These are phyloP conservation scores for Malus hybrid DNA, from an alignment of 331 rosid genomes.

Conservation along the genomic window DNA sequence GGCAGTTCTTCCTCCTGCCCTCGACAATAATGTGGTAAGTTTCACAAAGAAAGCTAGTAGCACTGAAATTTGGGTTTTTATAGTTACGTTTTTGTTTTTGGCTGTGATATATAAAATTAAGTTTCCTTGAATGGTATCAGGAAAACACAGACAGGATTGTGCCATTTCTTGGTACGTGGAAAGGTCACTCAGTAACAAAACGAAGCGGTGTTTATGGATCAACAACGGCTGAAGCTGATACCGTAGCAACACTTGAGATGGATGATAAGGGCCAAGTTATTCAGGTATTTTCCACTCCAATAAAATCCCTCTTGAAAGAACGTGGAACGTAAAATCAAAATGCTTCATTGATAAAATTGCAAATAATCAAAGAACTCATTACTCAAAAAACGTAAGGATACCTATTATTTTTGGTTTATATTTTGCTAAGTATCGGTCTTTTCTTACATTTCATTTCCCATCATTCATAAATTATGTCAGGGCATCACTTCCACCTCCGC, in stretches of 20 bases:
- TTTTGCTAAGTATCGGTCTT: not conserved
- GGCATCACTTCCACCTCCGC: conserved; percentile 54
- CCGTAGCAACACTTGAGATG: conserved; percentile 55
- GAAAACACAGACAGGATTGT: conserved; percentile 40
- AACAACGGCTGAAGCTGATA: conserved; percentile 69
- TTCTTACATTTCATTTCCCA: not conserved
- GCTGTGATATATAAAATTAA: not conserved
- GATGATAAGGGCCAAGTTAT: conserved; percentile 55
- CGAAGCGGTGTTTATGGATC: conserved; percentile 96
- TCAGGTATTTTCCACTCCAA: conserved; percentile 52
- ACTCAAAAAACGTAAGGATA: no score
- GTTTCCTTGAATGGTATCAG: conserved; percentile 26
- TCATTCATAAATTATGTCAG: conserved; percentile 27
- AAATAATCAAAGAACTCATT: no score
- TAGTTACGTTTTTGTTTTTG: not conserved
- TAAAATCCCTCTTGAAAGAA: not conserved
- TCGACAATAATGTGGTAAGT: conserved; percentile 37
- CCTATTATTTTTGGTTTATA: no score
- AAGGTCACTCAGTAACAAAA: conserved; percentile 75
- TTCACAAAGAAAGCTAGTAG: conserved; percentile 1
- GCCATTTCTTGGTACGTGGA: conserved; percentile 93
- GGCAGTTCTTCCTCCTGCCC: conserved; percentile 34
- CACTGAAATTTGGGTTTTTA: not conserved
- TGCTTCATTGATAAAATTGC: not conserved
- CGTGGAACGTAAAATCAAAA: not conserved